Conservation (phyloP, 768 basidiomycete genomes). For the Boletus vermiculosoides region DNA sequence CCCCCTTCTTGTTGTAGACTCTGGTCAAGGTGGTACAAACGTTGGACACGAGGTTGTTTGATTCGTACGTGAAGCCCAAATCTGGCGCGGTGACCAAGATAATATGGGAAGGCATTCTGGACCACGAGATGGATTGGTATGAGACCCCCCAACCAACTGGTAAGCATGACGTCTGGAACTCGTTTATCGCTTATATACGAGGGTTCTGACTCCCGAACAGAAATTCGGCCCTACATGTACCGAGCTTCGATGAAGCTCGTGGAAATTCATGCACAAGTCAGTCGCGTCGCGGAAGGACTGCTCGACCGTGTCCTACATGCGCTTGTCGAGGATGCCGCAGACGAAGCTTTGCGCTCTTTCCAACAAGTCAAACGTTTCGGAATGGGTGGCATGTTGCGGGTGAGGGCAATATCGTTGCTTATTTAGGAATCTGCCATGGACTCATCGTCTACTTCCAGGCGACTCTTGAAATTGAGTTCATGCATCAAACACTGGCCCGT, state of each 20-base stretch:
- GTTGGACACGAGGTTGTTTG: conserved; percentile 87
- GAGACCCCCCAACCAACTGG: conserved; percentile 91
- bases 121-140: conserved; percentile 87
- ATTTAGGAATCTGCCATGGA: background rate
- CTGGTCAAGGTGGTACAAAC: conserved; percentile 76
- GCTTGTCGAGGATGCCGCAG: conserved; percentile 79
- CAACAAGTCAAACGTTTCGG: conserved; percentile 87
- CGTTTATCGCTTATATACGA: background rate
- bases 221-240: conserved; percentile 94
- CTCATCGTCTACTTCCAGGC: conserved; percentile 56
- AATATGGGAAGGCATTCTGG: conserved; percentile 76
- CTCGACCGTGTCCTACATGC: conserved; percentile 79
- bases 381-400: conserved; percentile 98
- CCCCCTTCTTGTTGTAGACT: conserved; percentile 40
- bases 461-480: conserved; percentile 97
- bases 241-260: conserved; percentile 86
- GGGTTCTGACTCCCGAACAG: conserved; percentile 39
- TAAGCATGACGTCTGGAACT: conserved; percentile 31
- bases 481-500: conserved; percentile 91
- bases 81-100: conserved; percentile 63
- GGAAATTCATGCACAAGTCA: conserved; percentile 88
- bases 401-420: conserved; percentile 44
- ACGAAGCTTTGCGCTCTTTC: conserved; percentile 83
- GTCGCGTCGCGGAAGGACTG: conserved; percentile 71
- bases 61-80: conserved; percentile 83